These are phyloP conservation scores for Nakazawaea pomicola DNA, from an alignment of 805 yeast genomes.

Conservation along the genomic window DNA sequence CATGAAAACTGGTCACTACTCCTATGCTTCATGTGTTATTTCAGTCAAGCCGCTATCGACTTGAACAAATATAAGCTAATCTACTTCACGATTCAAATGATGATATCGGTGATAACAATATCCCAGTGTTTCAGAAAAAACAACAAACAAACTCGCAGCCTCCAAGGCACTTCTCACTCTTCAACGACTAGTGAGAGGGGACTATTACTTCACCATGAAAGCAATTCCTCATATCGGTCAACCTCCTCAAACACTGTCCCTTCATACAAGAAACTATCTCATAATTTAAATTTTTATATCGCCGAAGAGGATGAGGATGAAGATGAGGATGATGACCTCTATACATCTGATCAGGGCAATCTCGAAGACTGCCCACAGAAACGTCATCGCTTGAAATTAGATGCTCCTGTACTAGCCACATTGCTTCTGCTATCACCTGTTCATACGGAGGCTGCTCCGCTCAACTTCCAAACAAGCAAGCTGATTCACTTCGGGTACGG, in stretches of 20 bases:
- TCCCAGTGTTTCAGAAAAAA: not conserved
- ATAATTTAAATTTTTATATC: not conserved
- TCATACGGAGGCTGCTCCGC: constrained; percentile 11
- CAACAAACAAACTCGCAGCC: not conserved
- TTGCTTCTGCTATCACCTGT: constrained; percentile 26
- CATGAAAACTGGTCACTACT: not conserved
- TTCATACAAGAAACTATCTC: too few species aligned
- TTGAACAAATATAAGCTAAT: not conserved
- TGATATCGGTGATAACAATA: not conserved
- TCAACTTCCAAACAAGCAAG: not conserved
- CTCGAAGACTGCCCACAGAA: too few species aligned
- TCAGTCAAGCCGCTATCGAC: not conserved
- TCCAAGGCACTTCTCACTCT: not conserved
- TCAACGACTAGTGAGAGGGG: not conserved
- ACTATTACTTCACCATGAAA: not conserved
- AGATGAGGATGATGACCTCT: not conserved
- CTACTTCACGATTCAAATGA: not conserved
- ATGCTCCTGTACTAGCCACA: constrained; percentile 27
- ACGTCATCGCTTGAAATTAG: constrained; percentile 4
- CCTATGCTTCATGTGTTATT: not conserved
- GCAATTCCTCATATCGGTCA: not conserved
- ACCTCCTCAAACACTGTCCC: too few species aligned
- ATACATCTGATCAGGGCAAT: too few species aligned
- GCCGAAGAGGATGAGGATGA: constrained; percentile 1
- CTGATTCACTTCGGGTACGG: not conserved